These are phyloP conservation scores for Malus asiatica DNA, from an alignment of 306 rosid species.

Conservation along the genomic window DNA sequence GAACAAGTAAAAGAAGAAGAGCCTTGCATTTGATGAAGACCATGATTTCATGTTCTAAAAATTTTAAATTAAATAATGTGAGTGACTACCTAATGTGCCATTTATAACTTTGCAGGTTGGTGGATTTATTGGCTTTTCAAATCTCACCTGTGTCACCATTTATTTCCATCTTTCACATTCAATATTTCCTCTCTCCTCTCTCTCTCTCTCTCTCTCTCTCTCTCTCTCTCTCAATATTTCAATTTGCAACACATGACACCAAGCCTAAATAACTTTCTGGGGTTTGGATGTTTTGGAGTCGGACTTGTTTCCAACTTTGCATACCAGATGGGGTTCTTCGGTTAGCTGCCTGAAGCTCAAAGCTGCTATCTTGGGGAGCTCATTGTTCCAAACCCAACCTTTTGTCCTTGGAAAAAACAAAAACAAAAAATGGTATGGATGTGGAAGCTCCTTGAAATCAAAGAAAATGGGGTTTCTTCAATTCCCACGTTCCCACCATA, in stretches of 20 bases:
- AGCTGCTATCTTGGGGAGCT: constrained; percentile 31
- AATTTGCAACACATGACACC: constrained; percentile 21
- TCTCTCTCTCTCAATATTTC: constrained; percentile 3
- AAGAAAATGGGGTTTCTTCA: constrained; percentile 14
- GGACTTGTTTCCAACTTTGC: not conserved
- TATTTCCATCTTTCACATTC: constrained; percentile 9
- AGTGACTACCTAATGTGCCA: constrained; percentile 7
- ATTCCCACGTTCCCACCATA: constrained; percentile 33
- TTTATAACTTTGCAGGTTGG: constrained; percentile 9
- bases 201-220: not conserved
- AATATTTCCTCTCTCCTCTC: not conserved
- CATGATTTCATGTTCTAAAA: not conserved
- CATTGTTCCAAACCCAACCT: constrained; percentile 4
- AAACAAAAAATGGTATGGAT: constrained; percentile 26
- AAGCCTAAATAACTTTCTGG: constrained; percentile 1
- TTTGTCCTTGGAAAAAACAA: not conserved
- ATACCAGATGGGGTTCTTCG: constrained; percentile 8
- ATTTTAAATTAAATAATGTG: not conserved
- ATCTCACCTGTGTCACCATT: constrained; percentile 27
- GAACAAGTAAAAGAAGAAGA: not conserved
- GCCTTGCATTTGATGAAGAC: constrained; percentile 20
- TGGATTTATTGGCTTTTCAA: constrained; percentile 11
- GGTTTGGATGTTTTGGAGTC: not conserved
- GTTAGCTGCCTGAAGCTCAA: constrained; percentile 8
- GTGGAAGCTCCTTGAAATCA: constrained; percentile 8